Evolutionary conservation across 1,284 basidiomycete species (phyloP), one percentile per base, ranked within the genome.

Genomic region (Marasmius oreades): DNA sequence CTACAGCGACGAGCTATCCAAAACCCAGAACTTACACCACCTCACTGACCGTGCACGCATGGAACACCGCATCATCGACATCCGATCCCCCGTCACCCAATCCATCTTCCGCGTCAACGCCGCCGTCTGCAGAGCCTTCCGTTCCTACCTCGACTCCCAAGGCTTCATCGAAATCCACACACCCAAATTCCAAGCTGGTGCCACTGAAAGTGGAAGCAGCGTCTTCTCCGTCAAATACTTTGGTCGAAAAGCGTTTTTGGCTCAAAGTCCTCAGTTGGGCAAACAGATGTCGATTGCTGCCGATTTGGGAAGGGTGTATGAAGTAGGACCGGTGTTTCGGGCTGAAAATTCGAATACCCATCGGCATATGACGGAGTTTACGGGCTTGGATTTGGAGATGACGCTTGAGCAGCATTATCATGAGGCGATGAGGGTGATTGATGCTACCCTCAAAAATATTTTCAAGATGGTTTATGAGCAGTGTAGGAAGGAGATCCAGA

Each of bases 231-330:
- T 99, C 52, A 84, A 85, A 67, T 99, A 99, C 76, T 99, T 99
- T 28, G 14, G 53, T 89, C 92, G 92, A 43, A 82, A 76, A 61
- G 96, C 97, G 0, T 99, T 85, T 79, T 82, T 99, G 24, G 96
- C 97, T 5, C 96, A 99, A 73, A 93, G 89, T 48, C 96, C 96
- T 39, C 96, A 99, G 72, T 80, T 99, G 16, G 92, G 93, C 51
- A 99, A 99, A 75, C 97, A 99, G 75, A 99, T 99, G 96, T 92
- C 92, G 57, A 98, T 99, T 63, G 92, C 95, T 31, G 94, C 93
- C 57, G 96, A 99, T 77, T 95, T 98, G 70, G 95, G 97, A 69
- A 83, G 92, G 36, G 97, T 99, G 3, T 99, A 95, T 73, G 96
- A 99, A 75, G 95, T 99, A 61, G 96, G 89, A 0, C 86, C 87